These are phyloP conservation scores for Xylaria scruposa DNA, from an alignment of 495 filamentous ascomycete genomes.

Conservation along the genomic window DNA sequence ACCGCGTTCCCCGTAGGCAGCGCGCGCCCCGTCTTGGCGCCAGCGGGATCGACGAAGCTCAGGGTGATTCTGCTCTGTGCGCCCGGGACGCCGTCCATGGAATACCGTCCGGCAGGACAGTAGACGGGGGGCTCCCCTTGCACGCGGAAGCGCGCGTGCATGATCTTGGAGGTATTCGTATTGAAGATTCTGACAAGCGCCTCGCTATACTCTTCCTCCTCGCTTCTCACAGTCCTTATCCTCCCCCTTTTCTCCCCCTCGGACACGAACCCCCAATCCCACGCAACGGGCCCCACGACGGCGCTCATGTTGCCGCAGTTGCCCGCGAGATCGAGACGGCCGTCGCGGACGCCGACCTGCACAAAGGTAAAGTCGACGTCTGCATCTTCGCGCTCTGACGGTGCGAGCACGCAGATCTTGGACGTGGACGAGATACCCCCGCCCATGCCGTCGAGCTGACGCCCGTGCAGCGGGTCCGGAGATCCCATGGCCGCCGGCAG, in stretches of 20 bases:
- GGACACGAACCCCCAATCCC: conserved; percentile 60
- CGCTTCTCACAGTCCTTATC: background rate
- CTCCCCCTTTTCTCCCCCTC: background rate
- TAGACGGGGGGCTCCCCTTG: conserved; percentile 43
- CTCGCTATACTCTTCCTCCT: conserved; percentile 5
- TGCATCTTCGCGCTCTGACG: conserved; percentile 56
- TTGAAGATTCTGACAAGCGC: conserved; percentile 50
- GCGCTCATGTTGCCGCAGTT: conserved; percentile 80
- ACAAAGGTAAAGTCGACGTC: conserved; percentile 79
- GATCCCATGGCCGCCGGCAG: conserved; percentile 70
- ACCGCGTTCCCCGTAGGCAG: conserved; percentile 67
- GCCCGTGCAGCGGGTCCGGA: conserved; percentile 66
- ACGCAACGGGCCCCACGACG: conserved; percentile 70
- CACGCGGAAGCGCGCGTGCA: conserved; percentile 55
- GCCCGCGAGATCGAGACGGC: conserved; percentile 66
- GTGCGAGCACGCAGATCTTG: conserved; percentile 71
- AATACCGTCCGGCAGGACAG: conserved; percentile 58
- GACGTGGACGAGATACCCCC: conserved; percentile 72
- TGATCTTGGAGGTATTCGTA: conserved; percentile 57
- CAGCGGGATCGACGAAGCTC: conserved; percentile 70
- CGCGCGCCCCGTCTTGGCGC: conserved; percentile 69
- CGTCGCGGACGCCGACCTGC: conserved; percentile 66
- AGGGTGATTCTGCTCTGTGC: conserved; percentile 61
- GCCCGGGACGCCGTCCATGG: conserved; percentile 73
- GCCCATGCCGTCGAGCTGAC: conserved; percentile 76